phyloP scores from a whole-genome alignment of 2,329 filamentous ascomycete genomes.

The Aspergillus awamori region DNA sequence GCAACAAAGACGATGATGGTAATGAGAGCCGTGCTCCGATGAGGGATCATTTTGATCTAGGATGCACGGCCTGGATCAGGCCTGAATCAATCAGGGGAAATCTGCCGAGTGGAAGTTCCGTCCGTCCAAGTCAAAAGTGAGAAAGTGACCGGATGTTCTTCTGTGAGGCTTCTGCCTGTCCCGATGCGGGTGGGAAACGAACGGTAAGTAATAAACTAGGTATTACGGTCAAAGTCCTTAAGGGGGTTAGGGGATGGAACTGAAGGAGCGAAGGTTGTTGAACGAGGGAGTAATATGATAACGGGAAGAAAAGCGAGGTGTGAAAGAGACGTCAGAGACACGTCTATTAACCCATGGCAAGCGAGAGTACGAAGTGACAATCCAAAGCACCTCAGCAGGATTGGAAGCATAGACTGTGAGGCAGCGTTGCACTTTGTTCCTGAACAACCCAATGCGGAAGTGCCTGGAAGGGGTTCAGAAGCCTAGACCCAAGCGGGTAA shows the following conservation, averaged over 20 bases:
- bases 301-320: background rate
- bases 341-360: slow-evolving; percentile 1
- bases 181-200: background rate
- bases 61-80: background rate
- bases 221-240: background rate
- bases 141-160: background rate
- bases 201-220: background rate
- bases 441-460: background rate
- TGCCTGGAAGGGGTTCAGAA: background rate
- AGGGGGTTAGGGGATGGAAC: background rate
- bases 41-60: slow-evolving; percentile 41
- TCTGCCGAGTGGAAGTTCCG: background rate
- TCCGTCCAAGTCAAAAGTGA: too few relatives aligned
- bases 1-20: slow-evolving; percentile 48
- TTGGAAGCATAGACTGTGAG: background rate
- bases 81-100: background rate
- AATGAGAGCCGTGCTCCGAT: slow-evolving; percentile 46
- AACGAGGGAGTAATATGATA: background rate
- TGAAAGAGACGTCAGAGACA: background rate
- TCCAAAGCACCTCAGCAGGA: background rate
- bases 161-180: background rate
- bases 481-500: slow-evolving; percentile 1
- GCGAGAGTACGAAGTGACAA: background rate
- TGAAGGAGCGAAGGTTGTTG: background rate
- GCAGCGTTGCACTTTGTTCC: slow-evolving; percentile 3